Evolutionary conservation across 2,329 filamentous ascomycete species (phyloP).

Genomic region (Diaporthe citri): DNA sequence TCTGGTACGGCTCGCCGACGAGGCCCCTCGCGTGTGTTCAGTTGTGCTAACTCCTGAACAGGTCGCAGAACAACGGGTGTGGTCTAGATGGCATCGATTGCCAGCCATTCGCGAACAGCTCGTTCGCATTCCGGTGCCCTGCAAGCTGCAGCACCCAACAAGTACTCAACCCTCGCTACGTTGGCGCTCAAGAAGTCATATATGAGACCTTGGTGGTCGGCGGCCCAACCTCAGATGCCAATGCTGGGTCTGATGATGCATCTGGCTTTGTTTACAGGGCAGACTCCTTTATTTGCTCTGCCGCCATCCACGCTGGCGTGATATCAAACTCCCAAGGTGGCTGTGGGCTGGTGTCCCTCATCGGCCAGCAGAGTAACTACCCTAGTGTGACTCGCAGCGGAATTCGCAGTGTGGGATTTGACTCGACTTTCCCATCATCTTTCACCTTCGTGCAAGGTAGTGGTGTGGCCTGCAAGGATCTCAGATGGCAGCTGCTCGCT

Average conservation of each 20-base stretch:
- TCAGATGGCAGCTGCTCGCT: conserved; percentile 71
- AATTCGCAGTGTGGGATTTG: conserved; percentile 74
- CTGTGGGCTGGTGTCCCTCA: conserved; percentile 36
- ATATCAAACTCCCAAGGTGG: conserved; percentile 33
- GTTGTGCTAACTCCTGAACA: conserved; percentile 26
- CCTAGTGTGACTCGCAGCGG: conserved; percentile 62
- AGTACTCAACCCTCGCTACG: conserved; percentile 37
- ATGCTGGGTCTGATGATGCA: not conserved
- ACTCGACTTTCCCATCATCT: conserved; percentile 78
- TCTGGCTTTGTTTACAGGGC: conserved; percentile 34
- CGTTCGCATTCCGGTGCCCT: conserved; percentile 38
- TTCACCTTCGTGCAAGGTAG: conserved; percentile 71
- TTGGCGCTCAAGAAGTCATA: conserved; percentile 37
- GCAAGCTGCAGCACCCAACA: conserved; percentile 36
- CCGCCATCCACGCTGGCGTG: conserved; percentile 38
- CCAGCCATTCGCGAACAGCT: conserved; percentile 36
- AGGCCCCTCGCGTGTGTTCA: too few relatives aligned
- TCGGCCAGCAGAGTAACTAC: conserved; percentile 44
- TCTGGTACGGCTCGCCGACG: conserved; percentile 28
- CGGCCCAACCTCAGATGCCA: conserved; percentile 29
- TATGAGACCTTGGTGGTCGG: conserved; percentile 38
- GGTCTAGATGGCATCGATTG: conserved; percentile 36
- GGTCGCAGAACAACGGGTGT: conserved; percentile 36
- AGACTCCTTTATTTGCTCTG: conserved; percentile 39
- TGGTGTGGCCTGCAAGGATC: conserved; percentile 59